Evolutionary conservation across 257 asterid genomes (phyloP), one percentile per base, ranked within the genome.

Genomic region (Nyctanthes arbortristis): DNA sequence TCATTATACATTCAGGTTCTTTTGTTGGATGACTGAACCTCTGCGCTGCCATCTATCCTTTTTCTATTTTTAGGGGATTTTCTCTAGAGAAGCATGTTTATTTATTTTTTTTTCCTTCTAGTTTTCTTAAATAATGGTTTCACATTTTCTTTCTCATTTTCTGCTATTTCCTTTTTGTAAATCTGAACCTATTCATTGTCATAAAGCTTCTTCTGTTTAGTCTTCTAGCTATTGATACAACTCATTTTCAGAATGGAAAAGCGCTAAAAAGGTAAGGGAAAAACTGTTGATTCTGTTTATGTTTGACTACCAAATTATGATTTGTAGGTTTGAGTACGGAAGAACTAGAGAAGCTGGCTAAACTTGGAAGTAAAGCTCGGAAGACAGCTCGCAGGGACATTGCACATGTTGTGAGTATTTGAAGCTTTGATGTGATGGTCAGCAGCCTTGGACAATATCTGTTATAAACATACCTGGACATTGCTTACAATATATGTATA

Each of bases 351-450:
- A 81, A 75, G 78, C 84, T 93, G 39, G 97, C 99, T 62, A 78
- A 80, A 61, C 80, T 91, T 65, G 97, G 99, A 66, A 87, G 61
- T 40, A 80, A 83, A 76, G 96, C 90, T 72, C 84, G 83, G 59
- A 93, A 93, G 89, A 91, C 96, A 47, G 91, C 97, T 75, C 88
- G 93, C 24, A 81, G 97, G 75, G 99, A 93, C 82, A 93, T 93
- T 74, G 90, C 97, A 62, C 86, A 87, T 82, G 90, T 93, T 73
- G 99, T 93, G 81, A 85, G 97, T 84, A 63, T 73, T 45, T 69
- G 31, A 56, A 60, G 32, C 67, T 61, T 34, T 25, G 27, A 27
- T 49, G 49, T 55, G 55, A 33, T 61, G 61, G 25, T 62, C 66
- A 27, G n/a, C 52, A n/a, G 29, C 64, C 61, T 43, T 67, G 72